Conservation (phyloP, 495 filamentous ascomycete genomes). For the Hypoxylon rickii region DNA sequence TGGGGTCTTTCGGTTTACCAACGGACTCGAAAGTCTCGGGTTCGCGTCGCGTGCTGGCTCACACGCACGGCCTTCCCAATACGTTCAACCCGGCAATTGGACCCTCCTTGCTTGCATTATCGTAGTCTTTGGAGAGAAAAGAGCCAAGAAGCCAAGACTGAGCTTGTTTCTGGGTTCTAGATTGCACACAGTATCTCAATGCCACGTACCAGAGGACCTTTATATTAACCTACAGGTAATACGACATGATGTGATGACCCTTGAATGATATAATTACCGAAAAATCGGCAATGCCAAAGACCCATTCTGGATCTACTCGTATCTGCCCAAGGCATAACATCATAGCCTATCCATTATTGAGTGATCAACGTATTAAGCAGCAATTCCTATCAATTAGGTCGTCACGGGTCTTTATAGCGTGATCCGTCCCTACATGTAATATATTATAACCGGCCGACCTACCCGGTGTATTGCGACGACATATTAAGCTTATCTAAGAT, state of each 20-base stretch:
- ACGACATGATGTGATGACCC: slow-evolving; percentile 27
- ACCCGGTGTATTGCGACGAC: not conserved
- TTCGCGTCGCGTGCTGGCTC: slow-evolving; percentile 32
- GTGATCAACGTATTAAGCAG: slow-evolving; percentile 5
- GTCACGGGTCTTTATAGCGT: slow-evolving; percentile 15
- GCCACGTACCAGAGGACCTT: slow-evolving; percentile 25
- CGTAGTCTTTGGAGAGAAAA: slow-evolving; percentile 20
- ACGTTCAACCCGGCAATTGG: slow-evolving; percentile 17
- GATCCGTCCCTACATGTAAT: slow-evolving; percentile 13
- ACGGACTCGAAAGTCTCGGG: too few relatives aligned
- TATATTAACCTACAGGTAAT: slow-evolving; percentile 33
- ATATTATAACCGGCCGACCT: slow-evolving; percentile 6
- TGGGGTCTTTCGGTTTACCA: too few relatives aligned
- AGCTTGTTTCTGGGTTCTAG: slow-evolving; percentile 34
- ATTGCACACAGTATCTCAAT: slow-evolving; percentile 24
- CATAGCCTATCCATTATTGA: slow-evolving; percentile 3
- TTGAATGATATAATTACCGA: slow-evolving; percentile 22
- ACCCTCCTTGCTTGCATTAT: slow-evolving; percentile 24
- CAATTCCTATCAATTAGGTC: slow-evolving; percentile 13
- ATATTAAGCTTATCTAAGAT: not conserved
- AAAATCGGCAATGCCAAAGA: slow-evolving; percentile 23
- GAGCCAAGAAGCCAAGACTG: slow-evolving; percentile 34
- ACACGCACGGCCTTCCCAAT: slow-evolving; percentile 33
- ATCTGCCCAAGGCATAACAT: slow-evolving; percentile 1
- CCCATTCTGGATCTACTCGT: slow-evolving; percentile 2